Evolutionary conservation across 352 stramenopile species (phyloP).

Genomic region (Globisporangium nodosum): DNA sequence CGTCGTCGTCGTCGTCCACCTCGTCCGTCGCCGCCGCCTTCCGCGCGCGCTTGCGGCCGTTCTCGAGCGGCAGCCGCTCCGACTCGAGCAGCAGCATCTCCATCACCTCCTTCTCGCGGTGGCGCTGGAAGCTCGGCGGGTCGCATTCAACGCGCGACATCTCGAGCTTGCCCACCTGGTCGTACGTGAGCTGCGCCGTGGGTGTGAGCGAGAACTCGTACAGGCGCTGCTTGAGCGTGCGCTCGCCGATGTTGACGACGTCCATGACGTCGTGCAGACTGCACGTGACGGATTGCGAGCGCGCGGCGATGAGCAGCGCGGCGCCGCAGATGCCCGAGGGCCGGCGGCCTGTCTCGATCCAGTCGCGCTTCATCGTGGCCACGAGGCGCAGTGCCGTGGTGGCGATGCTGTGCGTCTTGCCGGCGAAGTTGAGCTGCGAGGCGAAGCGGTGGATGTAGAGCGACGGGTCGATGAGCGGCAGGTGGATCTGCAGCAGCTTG

Average conservation of each 20-base stretch:
- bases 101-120: slow-evolving; percentile 84
- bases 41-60: slow-evolving; percentile 23
- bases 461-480: slow-evolving; percentile 98
- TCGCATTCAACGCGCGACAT: slow-evolving; percentile 86
- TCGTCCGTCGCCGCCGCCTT: slow-evolving; percentile 15
- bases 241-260: slow-evolving; percentile 95
- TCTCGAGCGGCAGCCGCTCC: slow-evolving; percentile 51
- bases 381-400: slow-evolving; percentile 95
- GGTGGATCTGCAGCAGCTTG: slow-evolving; percentile 92
- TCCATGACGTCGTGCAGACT: slow-evolving; percentile 82
- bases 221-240: slow-evolving; percentile 94
- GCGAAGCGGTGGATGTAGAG: slow-evolving; percentile 99
- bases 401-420: slow-evolving; percentile 90
- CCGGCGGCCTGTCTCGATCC: slow-evolving; percentile 96
- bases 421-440: slow-evolving; percentile 96
- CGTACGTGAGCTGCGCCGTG: slow-evolving; percentile 92
- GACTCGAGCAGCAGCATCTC: slow-evolving; percentile 89
- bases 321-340: slow-evolving; percentile 97
- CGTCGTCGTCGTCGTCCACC: slow-evolving; percentile 18
- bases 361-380: slow-evolving; percentile 98
- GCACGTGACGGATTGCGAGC: slow-evolving; percentile 93
- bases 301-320: slow-evolving; percentile 93
- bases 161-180: slow-evolving; percentile 92
- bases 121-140: slow-evolving; percentile 84
- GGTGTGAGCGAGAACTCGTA: slow-evolving; percentile 97